These are phyloP conservation scores for Blastobotrys parvus DNA, from an alignment of 805 yeast genomes.

Conservation along the genomic window DNA sequence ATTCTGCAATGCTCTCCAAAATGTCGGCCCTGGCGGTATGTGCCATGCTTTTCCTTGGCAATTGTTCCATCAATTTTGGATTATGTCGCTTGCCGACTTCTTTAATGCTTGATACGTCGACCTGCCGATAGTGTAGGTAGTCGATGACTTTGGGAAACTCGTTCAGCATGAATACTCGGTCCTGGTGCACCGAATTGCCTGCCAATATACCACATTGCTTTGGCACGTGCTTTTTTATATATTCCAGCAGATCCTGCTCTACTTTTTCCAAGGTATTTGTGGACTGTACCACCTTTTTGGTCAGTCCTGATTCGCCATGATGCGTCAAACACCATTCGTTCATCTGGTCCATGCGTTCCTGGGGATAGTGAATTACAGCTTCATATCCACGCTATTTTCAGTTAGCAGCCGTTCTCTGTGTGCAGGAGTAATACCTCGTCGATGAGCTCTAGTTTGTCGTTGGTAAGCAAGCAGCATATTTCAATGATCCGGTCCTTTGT, in stretches of 20 bases:
- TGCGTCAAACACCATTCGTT: slow-evolving; percentile 80
- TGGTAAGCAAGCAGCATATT: slow-evolving; percentile 84
- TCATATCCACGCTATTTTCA: slow-evolving; percentile 52
- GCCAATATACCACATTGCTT: slow-evolving; percentile 63
- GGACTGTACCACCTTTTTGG: slow-evolving; percentile 55
- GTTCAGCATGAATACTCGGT: slow-evolving; percentile 68
- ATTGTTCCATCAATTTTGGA: slow-evolving; percentile 44
- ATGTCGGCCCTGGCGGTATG: slow-evolving; percentile 92
- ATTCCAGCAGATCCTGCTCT: slow-evolving; percentile 54
- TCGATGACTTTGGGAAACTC: slow-evolving; percentile 69
- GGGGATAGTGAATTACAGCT: slow-evolving; percentile 65
- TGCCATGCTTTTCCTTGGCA: slow-evolving; percentile 55
- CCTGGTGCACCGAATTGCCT: slow-evolving; percentile 92
- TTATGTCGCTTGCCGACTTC: slow-evolving; percentile 78
- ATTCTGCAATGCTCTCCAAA: slow-evolving; percentile 76
- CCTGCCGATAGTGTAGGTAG: slow-evolving; percentile 61
- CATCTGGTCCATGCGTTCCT: slow-evolving; percentile 60
- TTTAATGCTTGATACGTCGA: slow-evolving; percentile 83
- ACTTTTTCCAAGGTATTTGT: slow-evolving; percentile 50
- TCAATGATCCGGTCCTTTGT: slow-evolving; percentile 79
- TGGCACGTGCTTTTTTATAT: slow-evolving; percentile 49
- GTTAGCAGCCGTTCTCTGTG: background rate
- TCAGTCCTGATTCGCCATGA: slow-evolving; percentile 70
- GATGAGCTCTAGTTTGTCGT: slow-evolving; percentile 62
- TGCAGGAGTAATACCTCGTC: slow-evolving; percentile 43